Base-by-base conservation (phyloP, 2,329 filamentous ascomycete species). In the Pseudovirgaria hyperparasitica region DNA sequence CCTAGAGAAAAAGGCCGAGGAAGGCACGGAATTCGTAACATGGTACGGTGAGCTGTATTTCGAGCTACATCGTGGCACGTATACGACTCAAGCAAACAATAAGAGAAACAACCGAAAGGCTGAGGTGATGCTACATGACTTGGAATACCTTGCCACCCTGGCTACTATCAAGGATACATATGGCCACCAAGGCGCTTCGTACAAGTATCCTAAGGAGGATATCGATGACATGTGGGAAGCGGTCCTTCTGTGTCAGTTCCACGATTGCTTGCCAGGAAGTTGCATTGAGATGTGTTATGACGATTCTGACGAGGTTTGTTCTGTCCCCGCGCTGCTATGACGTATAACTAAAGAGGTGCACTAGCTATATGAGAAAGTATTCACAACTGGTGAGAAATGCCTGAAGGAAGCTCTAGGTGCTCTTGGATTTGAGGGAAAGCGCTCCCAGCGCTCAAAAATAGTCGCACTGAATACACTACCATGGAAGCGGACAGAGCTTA, bases 31-130 rank as follows among this genome's bases (percentile, higher is more conserved):
- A 11, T 77, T 94, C 28, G 81, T 85, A 14, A 96, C 90, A 2
- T 98, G 90, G 90, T 93, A 93, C 50, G 90, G 90, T 22, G 90
- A 98, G 58, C 68, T 98, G 6, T 98, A 98, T 59, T 93, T 98
- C 52, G 90, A 98, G 56, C 70, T 98, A 25, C 90, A 98, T 52
- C 80, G 90, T 33, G 90, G 90, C 28, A 96, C 87, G 9, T 96
- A 96, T 57, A 98, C 90, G 4, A 94, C 87, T 0, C 87, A 96
- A 53, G 80, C 86, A 33, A 93, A 94, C 59, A 98, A 93, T 63
- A 98, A 98, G 62, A 73, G 74, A 41, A 87, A 92, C 62, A 98
- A 96, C 51, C 72, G 90, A 29, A 79, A 76, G 48, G 69, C 82
- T 0, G 90, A 98, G 55, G 73, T 80, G 28, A 55, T 93, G 57